These are phyloP conservation scores for Fusarium equiseti DNA, from an alignment of 2,329 filamentous ascomycete species.

Conservation along the genomic window DNA sequence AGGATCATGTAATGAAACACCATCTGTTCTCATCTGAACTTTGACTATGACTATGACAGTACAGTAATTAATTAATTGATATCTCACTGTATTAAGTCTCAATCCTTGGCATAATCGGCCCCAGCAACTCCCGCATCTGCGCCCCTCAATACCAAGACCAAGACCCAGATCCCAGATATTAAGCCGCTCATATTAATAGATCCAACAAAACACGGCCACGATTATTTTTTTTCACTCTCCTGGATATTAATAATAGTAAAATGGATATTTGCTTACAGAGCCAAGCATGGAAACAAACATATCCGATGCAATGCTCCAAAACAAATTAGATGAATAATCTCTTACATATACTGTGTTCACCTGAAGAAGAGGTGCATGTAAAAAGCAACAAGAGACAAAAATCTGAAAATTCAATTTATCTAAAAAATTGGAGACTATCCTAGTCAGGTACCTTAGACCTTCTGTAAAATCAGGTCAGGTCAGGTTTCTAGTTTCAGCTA, in stretches of 20 bases:
- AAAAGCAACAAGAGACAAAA: constrained; percentile 10
- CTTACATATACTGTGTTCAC: constrained; percentile 12
- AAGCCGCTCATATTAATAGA: neutral
- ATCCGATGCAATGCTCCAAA: constrained; percentile 12
- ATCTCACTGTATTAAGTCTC: neutral
- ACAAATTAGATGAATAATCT: neutral
- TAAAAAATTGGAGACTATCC: constrained; percentile 11
- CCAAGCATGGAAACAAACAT: constrained; percentile 14
- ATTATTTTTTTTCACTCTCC: neutral
- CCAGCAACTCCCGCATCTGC: constrained; percentile 16
- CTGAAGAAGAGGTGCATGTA: constrained; percentile 10
- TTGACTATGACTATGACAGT: neutral
- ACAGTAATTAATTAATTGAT: neutral
- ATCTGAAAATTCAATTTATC: constrained; percentile 15
- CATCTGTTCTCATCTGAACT: constrained; percentile 13
- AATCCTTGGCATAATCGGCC: constrained; percentile 26
- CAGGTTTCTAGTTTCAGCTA: constrained; percentile 28
- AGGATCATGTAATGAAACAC: constrained; percentile 24
- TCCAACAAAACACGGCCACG: constrained; percentile 26
- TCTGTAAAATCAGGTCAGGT: neutral
- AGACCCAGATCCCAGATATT: constrained; percentile 19
- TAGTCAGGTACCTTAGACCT: neutral
- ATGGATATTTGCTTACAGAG: neutral
- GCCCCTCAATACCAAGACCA: constrained; percentile 12
- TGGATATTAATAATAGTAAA: neutral